Percentiles rank a stretch among this genome's conserved stretches.
Conservation (phyloP, 192 early-diverging fungal species). For the Chytriomyces hyalinus region DNA sequence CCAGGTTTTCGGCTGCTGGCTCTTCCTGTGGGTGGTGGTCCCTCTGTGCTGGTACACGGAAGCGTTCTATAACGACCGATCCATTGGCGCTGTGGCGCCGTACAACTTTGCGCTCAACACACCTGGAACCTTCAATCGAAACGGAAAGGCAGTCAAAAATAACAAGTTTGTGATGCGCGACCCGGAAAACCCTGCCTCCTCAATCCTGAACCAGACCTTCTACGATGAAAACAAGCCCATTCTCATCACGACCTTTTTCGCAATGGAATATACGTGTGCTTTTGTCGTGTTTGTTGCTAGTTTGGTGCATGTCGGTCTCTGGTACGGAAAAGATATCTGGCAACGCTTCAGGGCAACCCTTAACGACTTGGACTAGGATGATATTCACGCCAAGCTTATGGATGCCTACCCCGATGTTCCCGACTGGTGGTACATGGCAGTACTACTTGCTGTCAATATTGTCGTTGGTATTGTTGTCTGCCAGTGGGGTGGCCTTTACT, state of each 20-base stretch:
- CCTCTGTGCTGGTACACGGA: conserved; percentile 25
- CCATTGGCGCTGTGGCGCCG: conserved; percentile 11
- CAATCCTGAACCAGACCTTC: conserved; percentile 12
- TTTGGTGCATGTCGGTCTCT: conserved; percentile 14
- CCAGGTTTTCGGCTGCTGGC: conserved; percentile 12
- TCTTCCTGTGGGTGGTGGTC: conserved; percentile 38
- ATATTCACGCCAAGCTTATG: conserved; percentile 77
- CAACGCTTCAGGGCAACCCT: conserved; percentile 17
- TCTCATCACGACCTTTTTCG: conserved; percentile 34
- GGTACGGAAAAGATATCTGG: conserved; percentile 18
- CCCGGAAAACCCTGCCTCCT: conserved; percentile 9
- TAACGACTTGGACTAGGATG: conserved; percentile 32
- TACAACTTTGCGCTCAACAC: conserved; percentile 24
- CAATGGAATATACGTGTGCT: conserved; percentile 33
- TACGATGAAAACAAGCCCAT: conserved; percentile 23
- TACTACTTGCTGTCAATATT: conserved; percentile 47
- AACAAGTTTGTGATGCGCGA: neutral
- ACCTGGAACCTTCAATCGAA: conserved; percentile 11
- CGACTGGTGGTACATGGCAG: conserved; percentile 59
- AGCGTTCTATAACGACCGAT: conserved; percentile 26
- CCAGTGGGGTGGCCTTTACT: conserved; percentile 42
- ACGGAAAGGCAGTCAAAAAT: neutral
- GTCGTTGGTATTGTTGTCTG: conserved; percentile 41
- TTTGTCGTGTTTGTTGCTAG: conserved; percentile 56
- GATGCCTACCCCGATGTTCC: conserved; percentile 74